Evolutionary conservation across 306 rosid species (phyloP), one percentile per base, ranked within the genome.

Genomic region (Begonia peltatifolia): DNA sequence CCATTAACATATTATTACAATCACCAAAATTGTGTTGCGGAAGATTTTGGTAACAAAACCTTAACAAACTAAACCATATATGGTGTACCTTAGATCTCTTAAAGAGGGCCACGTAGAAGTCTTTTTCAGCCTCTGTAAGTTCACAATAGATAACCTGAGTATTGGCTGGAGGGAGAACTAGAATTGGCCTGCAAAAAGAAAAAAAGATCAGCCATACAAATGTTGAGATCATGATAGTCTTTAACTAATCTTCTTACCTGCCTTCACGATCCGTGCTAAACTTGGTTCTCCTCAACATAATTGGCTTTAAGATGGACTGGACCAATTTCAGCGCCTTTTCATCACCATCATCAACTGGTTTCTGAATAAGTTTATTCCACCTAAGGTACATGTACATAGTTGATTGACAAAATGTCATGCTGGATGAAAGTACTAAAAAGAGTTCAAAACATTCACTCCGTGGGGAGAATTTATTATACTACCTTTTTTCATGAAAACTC

Each of bases 361-460:
- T 89, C 70, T 89, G 97, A 60, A 89, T 68, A 50, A 89, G 94
- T 70, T 80, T 89, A 76, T 89, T 84, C 97, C 97, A 89, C 97
- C 97, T 89, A 63, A 67, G 20, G 14, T 9, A 4, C 63, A 41
- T 53, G 42, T 23, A 70, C 67, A 25, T 25, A 25, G 35, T 25
- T 25, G 1, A 17, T 17, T 49, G 47, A 20, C 53, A 48, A 59
- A 65, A 56, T 22, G 48, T 61, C 41, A 54, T 61, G 55, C 59
- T 60, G 53, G 56, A 64, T 55, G 38, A 35, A 72, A 53, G 50
- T 30, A 54, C 62, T 44, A 47, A 47, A 41, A 52, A 43, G 43
- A 42, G 8, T 30, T 30, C 1, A 7, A 30, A 10, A 3, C 18
- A 6, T 48, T 46, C 61, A 20, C 14, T 59, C 47, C 1, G 18